Evolutionary conservation across 805 yeast species (phyloP), one percentile per base, ranked within the genome.

Genomic region (Gaillardinia entomophila): DNA sequence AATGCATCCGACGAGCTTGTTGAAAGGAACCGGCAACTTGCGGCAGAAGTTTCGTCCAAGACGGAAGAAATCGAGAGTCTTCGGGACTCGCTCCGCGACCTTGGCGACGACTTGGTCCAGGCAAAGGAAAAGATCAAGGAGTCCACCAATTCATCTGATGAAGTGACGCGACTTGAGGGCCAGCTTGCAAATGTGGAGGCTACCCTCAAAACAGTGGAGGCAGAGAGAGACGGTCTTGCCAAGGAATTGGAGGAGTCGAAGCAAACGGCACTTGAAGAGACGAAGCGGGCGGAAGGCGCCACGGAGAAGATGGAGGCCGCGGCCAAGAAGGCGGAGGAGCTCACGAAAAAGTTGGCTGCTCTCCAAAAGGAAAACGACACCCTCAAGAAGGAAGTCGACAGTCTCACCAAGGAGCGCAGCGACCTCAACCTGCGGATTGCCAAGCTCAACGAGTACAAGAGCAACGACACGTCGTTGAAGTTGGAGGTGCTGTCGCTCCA

Each of bases 21-120:
- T 7, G 31, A 28, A 7, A 45, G 46, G 16, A 31, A 51, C 26
- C 35, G 37, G 25, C 26, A 28, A 4, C 20, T 59, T 3, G 60
- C 52, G 19, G 33, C 42, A 3, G 54, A 57, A 6, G 35, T 76
- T n/a, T 57, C 53, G 22, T 28, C 48, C 6, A 77, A 77, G 38
- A 36, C 49, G 10, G 83, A 76, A 34, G 95, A 88, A 47, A 60
- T 87, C 12, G 87, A 77, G 29, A 70, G 66, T 32, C 65, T 83
- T 32, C 74, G 79, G 46, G 96, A 87, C 36, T 84, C 82, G 85
- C 53, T 89, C 33, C 71, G 71, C 41, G 77, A 74, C 35, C 68
- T 88, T 17, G 96, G 96, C 1, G 75, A 83, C 46, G 94, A 86
- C 31, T 63, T 88, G 6, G 94, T 88, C 1, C 71, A 73, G 4